These are phyloP conservation scores for Onygenales sp. DNA, from an alignment of 2,329 filamentous ascomycete species.

Conservation along the genomic window DNA sequence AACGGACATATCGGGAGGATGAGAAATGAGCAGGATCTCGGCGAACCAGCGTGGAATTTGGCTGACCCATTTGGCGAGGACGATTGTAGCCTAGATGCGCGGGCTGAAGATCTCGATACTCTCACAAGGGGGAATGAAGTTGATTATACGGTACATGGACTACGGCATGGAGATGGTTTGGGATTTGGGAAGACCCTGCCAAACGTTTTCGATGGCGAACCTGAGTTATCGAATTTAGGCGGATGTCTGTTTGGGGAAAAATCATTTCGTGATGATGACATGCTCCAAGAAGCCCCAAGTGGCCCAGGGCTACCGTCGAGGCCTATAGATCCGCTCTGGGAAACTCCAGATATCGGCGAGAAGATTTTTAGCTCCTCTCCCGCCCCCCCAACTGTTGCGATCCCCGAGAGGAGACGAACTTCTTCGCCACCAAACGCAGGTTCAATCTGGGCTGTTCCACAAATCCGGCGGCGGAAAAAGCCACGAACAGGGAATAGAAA, in stretches of 20 bases:
- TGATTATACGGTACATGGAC: background rate
- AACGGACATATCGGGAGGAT: conserved; percentile 73
- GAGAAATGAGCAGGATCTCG: conserved; percentile 46
- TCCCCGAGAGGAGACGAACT: conserved; percentile 12
- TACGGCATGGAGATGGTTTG: background rate
- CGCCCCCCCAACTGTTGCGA: background rate
- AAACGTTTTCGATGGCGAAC: background rate
- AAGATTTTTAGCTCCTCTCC: background rate
- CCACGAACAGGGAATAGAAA: conserved; percentile 8
- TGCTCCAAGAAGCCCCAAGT: conserved; percentile 7
- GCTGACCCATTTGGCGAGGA: conserved; percentile 15
- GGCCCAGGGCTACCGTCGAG: background rate
- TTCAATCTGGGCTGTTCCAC: conserved; percentile 30
- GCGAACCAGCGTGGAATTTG: conserved; percentile 18
- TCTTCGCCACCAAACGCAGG: conserved; percentile 25
- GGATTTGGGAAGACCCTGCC: background rate
- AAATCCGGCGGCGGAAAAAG: conserved; percentile 14
- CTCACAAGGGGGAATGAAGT: background rate
- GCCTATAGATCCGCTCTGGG: conserved; percentile 19
- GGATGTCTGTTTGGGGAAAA: background rate
- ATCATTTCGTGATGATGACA: background rate
- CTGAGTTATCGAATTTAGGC: too few species aligned
- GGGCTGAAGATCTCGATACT: background rate
- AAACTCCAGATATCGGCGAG: conserved; percentile 20
- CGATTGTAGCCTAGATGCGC: background rate